Percentiles rank a stretch among this genome's conserved stretches.
Conservation (phyloP, 2,329 filamentous ascomycete species). For the Leptographium wingfieldii region DNA sequence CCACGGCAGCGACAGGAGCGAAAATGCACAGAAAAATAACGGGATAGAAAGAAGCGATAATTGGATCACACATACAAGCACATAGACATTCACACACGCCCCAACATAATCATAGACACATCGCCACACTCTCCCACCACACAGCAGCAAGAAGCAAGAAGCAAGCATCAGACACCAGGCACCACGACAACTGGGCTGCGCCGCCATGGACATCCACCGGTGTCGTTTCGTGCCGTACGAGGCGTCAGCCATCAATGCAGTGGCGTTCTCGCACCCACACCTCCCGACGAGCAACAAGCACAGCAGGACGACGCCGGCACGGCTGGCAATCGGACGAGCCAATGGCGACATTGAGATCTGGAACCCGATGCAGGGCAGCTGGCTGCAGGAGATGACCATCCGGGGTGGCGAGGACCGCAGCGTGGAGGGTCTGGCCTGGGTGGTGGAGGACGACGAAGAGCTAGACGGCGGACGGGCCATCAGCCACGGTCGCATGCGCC, state of each 20-base stretch:
- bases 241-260: conserved; percentile 80
- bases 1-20: background rate
- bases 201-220: conserved; percentile 82
- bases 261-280: conserved; percentile 77
- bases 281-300: conserved; percentile 30
- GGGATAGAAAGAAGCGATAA: background rate
- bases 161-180: too few relatives aligned
- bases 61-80: background rate
- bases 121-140: background rate
- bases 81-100: background rate
- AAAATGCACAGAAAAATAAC: background rate
- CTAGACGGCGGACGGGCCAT: conserved; percentile 40
- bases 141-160: background rate
- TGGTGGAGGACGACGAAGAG: conserved; percentile 66
- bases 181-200: too few relatives aligned
- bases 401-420: conserved; percentile 73
- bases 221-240: conserved; percentile 92
- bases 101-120: conserved; percentile 1
- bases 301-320: conserved; percentile 45
- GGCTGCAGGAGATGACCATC: conserved; percentile 84
- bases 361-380: conserved; percentile 72
- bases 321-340: conserved; percentile 78
- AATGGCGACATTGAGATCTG: conserved; percentile 98
- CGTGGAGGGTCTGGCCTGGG: conserved; percentile 86
- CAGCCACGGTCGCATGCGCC: conserved; percentile 59